Percentiles rank a stretch among this genome's conserved stretches.
These are phyloP conservation scores for Lolium rigidum DNA, from an alignment of 176 grass and related monocot genomes.

Conservation along the genomic window DNA sequence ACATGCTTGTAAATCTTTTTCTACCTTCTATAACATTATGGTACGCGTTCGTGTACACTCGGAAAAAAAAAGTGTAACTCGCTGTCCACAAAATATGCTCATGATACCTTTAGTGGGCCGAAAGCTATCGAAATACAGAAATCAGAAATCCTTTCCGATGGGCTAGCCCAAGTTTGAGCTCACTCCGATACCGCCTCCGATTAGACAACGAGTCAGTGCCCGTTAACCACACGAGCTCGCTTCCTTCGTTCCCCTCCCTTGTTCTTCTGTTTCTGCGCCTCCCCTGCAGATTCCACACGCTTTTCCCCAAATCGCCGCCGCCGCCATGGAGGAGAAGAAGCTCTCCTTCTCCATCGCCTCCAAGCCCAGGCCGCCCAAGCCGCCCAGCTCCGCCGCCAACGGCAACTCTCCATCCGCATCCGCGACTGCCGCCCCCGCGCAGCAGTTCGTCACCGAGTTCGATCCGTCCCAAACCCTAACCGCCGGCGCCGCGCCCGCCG, in stretches of 20 bases:
- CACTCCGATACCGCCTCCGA: not conserved
- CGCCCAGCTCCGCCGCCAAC: not conserved
- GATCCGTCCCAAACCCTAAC: conserved; percentile 69
- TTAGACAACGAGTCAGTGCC: not conserved
- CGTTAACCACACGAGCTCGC: not conserved
- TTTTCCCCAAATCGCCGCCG: conserved; percentile 33
- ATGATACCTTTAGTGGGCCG: not conserved
- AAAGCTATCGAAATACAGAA: not conserved
- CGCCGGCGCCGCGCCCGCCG: conserved; percentile 32
- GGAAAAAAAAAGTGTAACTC: too few species aligned
- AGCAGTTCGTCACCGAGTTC: conserved; percentile 86
- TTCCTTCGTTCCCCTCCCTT: not conserved
- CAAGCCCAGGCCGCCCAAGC: conserved; percentile 49
- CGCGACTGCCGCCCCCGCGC: conserved; percentile 26
- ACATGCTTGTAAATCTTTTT: too few species aligned
- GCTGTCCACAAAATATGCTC: too few species aligned
- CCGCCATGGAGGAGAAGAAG: conserved; percentile 71
- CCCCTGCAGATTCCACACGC: not conserved
- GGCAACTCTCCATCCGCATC: not conserved
- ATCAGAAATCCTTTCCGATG: not conserved
- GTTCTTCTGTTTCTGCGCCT: not conserved
- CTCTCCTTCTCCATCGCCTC: conserved; percentile 76
- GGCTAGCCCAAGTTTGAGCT: not conserved
- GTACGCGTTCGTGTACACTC: too few species aligned
- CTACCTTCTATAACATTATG: too few species aligned